Conservation (phyloP, 768 basidiomycete species). For the Macrocybe gigantea region DNA sequence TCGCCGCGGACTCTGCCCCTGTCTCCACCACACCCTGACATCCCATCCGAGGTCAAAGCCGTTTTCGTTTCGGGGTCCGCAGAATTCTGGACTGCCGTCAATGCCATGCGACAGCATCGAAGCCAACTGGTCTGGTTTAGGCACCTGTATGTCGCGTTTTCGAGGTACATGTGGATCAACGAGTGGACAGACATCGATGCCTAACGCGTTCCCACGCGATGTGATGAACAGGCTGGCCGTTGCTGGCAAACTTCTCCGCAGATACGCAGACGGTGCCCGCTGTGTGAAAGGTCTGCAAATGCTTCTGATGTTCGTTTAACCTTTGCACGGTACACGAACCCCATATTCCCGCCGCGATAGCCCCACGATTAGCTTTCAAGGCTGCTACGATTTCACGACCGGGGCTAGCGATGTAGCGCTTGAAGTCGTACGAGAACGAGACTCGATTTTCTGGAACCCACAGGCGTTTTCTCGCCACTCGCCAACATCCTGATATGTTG, state of each 20-base stretch:
- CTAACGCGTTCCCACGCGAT: no score
- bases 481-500: no score
- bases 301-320: no score
- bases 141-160: slow-evolving; percentile 75
- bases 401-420: no score
- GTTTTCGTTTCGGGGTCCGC: slow-evolving; percentile 52
- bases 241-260: not conserved
- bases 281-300: not conserved
- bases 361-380: no score
- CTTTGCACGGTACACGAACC: no score
- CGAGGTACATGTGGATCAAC: slow-evolving; percentile 92
- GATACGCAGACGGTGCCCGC: not conserved
- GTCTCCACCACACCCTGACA: not conserved
- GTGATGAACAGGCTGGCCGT: not conserved
- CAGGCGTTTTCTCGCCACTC: no score
- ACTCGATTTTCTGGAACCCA: no score
- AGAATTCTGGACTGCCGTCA: slow-evolving; percentile 50
- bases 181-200: slow-evolving; percentile 56
- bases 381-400: no score
- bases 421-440: no score
- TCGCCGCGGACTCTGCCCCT: not conserved
- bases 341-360: no score
- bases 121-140: slow-evolving; percentile 89
- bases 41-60: slow-evolving; percentile 15
- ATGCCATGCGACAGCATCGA: slow-evolving; percentile 67